phyloP scores from a whole-genome alignment of 179 eudicot species.

The Silene noctiflora region DNA sequence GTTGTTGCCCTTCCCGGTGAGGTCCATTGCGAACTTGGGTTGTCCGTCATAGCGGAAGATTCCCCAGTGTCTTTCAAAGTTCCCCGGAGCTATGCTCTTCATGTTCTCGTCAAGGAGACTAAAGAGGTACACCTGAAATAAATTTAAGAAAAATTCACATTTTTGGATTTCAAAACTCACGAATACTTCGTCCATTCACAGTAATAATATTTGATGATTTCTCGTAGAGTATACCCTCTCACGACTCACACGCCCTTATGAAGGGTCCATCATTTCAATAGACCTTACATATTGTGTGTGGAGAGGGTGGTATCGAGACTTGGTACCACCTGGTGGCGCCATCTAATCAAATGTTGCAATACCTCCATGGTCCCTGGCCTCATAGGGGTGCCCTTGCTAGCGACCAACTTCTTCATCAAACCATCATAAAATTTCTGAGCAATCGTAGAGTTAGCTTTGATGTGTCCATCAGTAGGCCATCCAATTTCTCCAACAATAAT shows the following conservation, averaged over 20 bases:
- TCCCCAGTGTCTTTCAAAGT: slow-evolving; percentile 84
- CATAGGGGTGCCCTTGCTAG: slow-evolving; percentile 59
- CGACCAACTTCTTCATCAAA: slow-evolving; percentile 45
- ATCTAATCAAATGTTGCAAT: no score
- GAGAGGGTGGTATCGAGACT: no score
- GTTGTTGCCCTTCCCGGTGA: slow-evolving; percentile 36
- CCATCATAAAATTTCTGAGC: slow-evolving; percentile 66
- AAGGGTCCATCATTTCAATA: no score
- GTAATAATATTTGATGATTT: no score
- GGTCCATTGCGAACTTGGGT: slow-evolving; percentile 61
- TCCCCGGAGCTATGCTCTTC: slow-evolving; percentile 66
- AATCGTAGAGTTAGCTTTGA: slow-evolving; percentile 25
- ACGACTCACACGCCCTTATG: no score
- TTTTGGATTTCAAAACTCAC: neutral
- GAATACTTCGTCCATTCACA: neutral
- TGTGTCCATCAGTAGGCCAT: slow-evolving; percentile 74
- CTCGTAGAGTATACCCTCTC: no score
- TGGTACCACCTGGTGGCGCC: no score
- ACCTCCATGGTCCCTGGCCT: slow-evolving; percentile 45
- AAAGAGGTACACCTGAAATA: slow-evolving; percentile 46
- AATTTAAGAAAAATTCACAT: neutral
- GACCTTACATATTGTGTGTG: no score
- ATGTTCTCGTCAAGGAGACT: slow-evolving; percentile 63
- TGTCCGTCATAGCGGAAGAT: slow-evolving; percentile 61
- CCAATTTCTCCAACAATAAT: slow-evolving; percentile 72